Evolutionary conservation across 192 early-diverging fungal genomes (phyloP).

Genomic region (Jimgerdemannia flammicorona): DNA sequence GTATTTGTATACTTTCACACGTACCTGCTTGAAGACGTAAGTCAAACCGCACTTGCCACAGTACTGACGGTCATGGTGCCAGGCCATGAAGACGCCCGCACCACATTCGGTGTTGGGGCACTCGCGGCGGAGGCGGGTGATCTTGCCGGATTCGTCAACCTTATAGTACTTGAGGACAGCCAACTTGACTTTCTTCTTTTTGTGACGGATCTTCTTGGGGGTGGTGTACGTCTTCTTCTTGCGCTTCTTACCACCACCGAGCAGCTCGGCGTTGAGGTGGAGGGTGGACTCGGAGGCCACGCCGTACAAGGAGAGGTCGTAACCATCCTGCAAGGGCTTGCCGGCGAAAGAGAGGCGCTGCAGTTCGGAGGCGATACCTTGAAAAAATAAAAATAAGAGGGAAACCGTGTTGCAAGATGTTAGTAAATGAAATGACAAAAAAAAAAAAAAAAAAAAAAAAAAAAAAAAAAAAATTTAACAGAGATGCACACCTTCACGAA

Average conservation of each 20-base stretch:
- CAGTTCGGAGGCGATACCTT: constrained; percentile 55
- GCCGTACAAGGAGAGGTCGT: constrained; percentile 43
- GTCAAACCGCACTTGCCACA: constrained; percentile 96
- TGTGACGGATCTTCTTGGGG: constrained; percentile 99
- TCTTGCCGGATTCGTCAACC: constrained; percentile 95
- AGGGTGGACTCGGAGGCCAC: constrained; percentile 70
- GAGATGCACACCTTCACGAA: constrained; percentile 53
- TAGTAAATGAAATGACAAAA: too few species aligned
- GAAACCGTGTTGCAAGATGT: neutral
- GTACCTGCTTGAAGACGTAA: constrained; percentile 91
- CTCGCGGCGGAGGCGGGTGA: constrained; percentile 98
- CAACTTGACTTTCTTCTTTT: constrained; percentile 99
- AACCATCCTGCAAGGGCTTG: constrained; percentile 43
- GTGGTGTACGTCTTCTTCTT: constrained; percentile 99
- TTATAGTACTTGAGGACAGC: constrained; percentile 99
- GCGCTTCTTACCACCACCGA: constrained; percentile 96
- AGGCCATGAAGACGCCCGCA: constrained; percentile 99
- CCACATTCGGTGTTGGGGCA: constrained; percentile 96
- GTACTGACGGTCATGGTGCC: constrained; percentile 98
- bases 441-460: too few species aligned
- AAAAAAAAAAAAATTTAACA: too few species aligned
- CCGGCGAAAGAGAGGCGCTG: constrained; percentile 54
- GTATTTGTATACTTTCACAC: constrained; percentile 17
- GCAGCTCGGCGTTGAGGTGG: constrained; percentile 65
- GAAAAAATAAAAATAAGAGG: neutral